phyloP scores from a whole-genome alignment of 83 land plant genomes.

The Picea mariana region DNA sequence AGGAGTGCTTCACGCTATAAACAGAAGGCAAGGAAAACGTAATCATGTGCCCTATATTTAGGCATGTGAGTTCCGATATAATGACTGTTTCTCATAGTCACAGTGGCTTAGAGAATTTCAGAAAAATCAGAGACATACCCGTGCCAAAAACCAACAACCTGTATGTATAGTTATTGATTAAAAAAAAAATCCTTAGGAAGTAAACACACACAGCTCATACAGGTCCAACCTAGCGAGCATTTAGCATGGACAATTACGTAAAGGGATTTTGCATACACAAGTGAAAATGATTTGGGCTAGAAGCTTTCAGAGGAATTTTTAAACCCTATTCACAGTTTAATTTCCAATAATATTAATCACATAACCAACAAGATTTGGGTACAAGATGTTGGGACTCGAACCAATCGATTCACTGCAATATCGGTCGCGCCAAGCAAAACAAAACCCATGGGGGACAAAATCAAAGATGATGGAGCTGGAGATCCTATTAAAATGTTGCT shows the following conservation, averaged over 20 bases:
- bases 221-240: not conserved
- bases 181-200: not conserved
- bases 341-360: too few species aligned
- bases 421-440: too few species aligned
- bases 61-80: not conserved
- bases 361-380: too few species aligned
- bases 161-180: not conserved
- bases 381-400: too few species aligned
- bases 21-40: not conserved
- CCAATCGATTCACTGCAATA: too few species aligned
- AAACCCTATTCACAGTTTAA: too few species aligned
- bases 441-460: too few species aligned
- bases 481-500: too few species aligned
- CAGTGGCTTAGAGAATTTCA: not conserved
- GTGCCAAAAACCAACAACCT: not conserved
- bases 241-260: too few species aligned
- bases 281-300: not conserved
- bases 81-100: not conserved
- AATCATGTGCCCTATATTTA: not conserved
- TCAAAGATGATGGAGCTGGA: too few species aligned
- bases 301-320: conserved; percentile 27
- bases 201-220: not conserved
- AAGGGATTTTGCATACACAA: not conserved
- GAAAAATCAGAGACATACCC: not conserved
- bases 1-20: too few species aligned